Evolutionary conservation across 352 stramenopile species (phyloP).

Genomic region (Phytopythium boreale): DNA sequence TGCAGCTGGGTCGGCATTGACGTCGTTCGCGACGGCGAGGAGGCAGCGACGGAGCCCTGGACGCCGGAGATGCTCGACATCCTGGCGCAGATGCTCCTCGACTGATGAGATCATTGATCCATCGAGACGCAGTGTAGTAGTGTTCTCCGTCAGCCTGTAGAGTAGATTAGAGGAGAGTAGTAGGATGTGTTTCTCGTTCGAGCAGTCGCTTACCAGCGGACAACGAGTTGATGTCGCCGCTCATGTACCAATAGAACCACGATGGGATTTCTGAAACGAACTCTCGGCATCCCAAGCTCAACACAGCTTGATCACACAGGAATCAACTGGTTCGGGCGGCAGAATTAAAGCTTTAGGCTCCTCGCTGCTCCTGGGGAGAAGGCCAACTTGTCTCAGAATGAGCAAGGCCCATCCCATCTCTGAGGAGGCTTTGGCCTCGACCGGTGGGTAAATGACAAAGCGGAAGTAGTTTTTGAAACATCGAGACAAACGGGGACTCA

Average conservation of each 20-base stretch:
- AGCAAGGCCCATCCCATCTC: too few relatives aligned
- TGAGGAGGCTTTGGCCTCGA: too few relatives aligned
- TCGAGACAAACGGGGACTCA: too few relatives aligned
- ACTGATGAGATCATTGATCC: slow-evolving; percentile 13
- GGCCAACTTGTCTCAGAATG: too few relatives aligned
- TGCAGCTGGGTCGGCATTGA: slow-evolving; percentile 9
- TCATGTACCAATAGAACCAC: background rate
- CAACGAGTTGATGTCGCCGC: background rate
- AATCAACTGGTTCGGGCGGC: background rate
- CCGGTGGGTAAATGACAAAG: too few relatives aligned
- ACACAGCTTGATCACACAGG: background rate
- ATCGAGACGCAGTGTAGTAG: background rate
- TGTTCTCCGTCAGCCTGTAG: background rate
- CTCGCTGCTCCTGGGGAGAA: too few relatives aligned
- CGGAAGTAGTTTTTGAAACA: too few relatives aligned
- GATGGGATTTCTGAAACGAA: background rate
- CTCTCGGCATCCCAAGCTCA: background rate
- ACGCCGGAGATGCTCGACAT: slow-evolving; percentile 33
- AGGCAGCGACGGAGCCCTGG: slow-evolving; percentile 17
- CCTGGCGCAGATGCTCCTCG: slow-evolving; percentile 28
- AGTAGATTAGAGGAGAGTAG: background rate
- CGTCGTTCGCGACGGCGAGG: slow-evolving; percentile 8
- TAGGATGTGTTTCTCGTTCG: background rate
- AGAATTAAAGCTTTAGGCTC: background rate
- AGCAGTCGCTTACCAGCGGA: background rate